Evolutionary conservation across 352 stramenopile genomes (phyloP).

Genomic region (Globisporangium spinosum): DNA sequence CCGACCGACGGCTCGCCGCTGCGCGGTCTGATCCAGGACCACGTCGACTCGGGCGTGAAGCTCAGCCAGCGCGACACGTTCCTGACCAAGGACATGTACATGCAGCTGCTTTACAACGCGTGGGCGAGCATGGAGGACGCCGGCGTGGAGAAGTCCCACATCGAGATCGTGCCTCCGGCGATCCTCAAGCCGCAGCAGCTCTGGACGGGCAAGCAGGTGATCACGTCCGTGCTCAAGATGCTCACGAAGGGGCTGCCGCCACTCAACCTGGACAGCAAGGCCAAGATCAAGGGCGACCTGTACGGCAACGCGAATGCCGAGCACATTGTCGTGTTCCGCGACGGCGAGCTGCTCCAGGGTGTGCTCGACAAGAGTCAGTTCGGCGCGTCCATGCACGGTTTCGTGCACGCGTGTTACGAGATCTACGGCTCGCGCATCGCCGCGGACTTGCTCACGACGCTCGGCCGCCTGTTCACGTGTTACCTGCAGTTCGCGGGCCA

Average conservation of each 20-base stretch:
- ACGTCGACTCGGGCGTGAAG: conserved; percentile 98
- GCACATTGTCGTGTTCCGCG: conserved; percentile 94
- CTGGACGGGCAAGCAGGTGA: conserved; percentile 99
- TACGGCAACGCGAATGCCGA: conserved; percentile 95
- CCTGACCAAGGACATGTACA: conserved; percentile 97
- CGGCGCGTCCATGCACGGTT: conserved; percentile 95
- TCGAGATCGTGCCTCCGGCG: conserved; percentile 94
- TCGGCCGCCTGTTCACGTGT: conserved; percentile 94
- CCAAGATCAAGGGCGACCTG: conserved; percentile 95
- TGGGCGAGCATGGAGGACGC: conserved; percentile 94
- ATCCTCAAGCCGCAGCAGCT: conserved; percentile 96
- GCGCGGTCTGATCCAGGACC: conserved; percentile 99
- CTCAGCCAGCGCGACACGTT: conserved; percentile 98
- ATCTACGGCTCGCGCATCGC: conserved; percentile 83
- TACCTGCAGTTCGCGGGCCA: conserved; percentile 98
- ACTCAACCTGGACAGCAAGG: conserved; percentile 92
- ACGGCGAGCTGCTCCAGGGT: conserved; percentile 95
- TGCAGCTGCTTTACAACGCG: conserved; percentile 96
- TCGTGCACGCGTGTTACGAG: conserved; percentile 97
- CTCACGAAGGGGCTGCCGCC: conserved; percentile 88
- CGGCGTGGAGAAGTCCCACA: conserved; percentile 84
- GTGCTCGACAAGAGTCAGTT: conserved; percentile 99
- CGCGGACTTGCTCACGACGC: conserved; percentile 75
- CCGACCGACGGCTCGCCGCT: conserved; percentile 97
- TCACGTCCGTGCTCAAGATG: conserved; percentile 96